Evolutionary conservation across 768 basidiomycete species (phyloP), one percentile per base, ranked within the genome.

Genomic region (Phaeotremella skinneri): DNA sequence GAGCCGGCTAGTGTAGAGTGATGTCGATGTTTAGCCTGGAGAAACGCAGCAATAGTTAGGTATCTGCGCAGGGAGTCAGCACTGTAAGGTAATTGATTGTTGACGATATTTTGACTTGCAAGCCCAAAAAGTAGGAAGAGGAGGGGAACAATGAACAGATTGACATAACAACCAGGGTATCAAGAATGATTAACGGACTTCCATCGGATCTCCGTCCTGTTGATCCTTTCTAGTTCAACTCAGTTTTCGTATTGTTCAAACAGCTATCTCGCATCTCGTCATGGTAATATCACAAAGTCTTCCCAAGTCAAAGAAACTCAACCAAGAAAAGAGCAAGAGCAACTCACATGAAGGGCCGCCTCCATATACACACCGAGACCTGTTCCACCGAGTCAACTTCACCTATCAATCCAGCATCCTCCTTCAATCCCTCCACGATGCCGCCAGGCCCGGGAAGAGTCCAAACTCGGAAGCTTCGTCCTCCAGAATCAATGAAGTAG

Each of bases 321-420:
- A 37, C 13, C 7, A 20, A 7, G 20, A 13, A 45, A 21, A 7
- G 9, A 45, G 20, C 13, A 7, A 45, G 20, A 7, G 9, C 17
- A 7, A 7, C 34, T 37, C 34, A 7, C 17, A 30, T 55, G 26
- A 26, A 31, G 60, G 55, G 13, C 48, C 56, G 0, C 63, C 63
- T 7, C 59, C 58, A 5, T 20, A 57, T 13, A 34, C 53, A 21
- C 42, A 59, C 51, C 27, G 52, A 20, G 64, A 66, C 42, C 48
- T 62, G 5, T 62, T 59, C 25, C 61, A 66, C 26, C 60, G 65
- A 16, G 26, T 63, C 32, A 66, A 62, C 34, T 66, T 48, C 55
- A 59, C 61, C 26, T 52, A 54, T 49, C 65, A 66, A 37, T 48
- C 65, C 13, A 55, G 55, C n/a, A 57, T 59, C 14, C 61, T 61